Percentiles rank a stretch among this genome's conserved stretches.
phyloP scores from a whole-genome alignment of 441 rosid species.

The Manihot esculenta region DNA sequence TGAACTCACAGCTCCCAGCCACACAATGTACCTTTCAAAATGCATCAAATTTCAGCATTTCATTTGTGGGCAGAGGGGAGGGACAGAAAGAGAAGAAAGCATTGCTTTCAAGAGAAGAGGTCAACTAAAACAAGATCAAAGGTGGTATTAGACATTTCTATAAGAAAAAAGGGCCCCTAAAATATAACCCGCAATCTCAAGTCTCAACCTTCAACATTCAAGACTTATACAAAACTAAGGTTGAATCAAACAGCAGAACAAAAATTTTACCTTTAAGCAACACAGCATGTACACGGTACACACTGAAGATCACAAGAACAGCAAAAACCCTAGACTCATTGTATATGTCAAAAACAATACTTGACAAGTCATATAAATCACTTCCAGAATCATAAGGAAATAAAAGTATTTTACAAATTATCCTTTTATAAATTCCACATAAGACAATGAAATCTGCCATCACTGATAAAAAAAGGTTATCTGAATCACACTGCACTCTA shows the following conservation, averaged over 20 bases:
- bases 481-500: conserved; percentile 1
- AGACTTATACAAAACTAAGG: conserved; percentile 17
- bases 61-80: background rate
- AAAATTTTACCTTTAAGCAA: conserved; percentile 19
- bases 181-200: background rate
- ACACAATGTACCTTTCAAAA: background rate
- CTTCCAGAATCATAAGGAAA: background rate
- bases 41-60: background rate
- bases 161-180: background rate
- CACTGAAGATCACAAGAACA: conserved; percentile 2
- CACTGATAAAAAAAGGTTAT: conserved; percentile 6
- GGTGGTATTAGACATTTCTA: background rate
- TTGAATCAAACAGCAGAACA: background rate
- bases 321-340: background rate
- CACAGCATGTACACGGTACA: conserved; percentile 13
- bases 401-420: conserved; percentile 1
- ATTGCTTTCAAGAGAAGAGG: background rate
- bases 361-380: conserved; percentile 8
- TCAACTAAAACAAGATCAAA: background rate
- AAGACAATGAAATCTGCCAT: conserved; percentile 5
- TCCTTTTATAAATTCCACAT: conserved; percentile 10
- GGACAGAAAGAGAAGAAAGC: background rate
- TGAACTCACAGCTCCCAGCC: background rate
- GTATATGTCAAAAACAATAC: background rate
- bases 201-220: background rate